Conservation (phyloP, 1,284 basidiomycete species). For the Athelia psychrophila region DNA sequence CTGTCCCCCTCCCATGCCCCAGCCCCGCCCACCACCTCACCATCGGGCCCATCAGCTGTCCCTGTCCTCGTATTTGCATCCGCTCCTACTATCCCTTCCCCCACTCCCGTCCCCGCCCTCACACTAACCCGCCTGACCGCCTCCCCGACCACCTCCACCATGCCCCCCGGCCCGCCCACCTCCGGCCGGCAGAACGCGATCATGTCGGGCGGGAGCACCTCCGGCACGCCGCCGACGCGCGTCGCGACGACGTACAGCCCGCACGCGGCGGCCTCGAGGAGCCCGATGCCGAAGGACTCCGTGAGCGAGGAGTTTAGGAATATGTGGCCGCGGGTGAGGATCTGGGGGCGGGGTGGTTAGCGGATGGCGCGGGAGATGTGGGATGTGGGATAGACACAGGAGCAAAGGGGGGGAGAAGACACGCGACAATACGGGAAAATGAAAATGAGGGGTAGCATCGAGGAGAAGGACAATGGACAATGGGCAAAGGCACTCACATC, state of each 20-base stretch:
- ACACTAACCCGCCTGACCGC: too few species aligned
- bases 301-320: constrained; percentile 96
- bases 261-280: constrained; percentile 93
- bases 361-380: not conserved
- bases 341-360: constrained; percentile 39
- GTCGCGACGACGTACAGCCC: constrained; percentile 96
- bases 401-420: too few species aligned
- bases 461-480: not conserved
- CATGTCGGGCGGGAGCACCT: constrained; percentile 92
- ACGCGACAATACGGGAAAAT: not conserved
- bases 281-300: constrained; percentile 95
- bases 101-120: too few species aligned
- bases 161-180: constrained; percentile 74
- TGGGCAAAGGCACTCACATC: constrained; percentile 56
- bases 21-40: too few species aligned
- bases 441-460: too few species aligned
- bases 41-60: too few species aligned
- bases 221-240: constrained; percentile 92
- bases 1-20: too few species aligned
- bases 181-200: constrained; percentile 93
- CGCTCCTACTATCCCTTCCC: constrained; percentile 17
- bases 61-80: too few species aligned
- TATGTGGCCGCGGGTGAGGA: constrained; percentile 83
- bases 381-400: not conserved
- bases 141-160: too few species aligned